A percentile compares a stretch with the other conserved stretches of the same genome.
phyloP scores from a whole-genome alignment of 768 basidiomycete genomes.

The Tricholoma saponaceum region DNA sequence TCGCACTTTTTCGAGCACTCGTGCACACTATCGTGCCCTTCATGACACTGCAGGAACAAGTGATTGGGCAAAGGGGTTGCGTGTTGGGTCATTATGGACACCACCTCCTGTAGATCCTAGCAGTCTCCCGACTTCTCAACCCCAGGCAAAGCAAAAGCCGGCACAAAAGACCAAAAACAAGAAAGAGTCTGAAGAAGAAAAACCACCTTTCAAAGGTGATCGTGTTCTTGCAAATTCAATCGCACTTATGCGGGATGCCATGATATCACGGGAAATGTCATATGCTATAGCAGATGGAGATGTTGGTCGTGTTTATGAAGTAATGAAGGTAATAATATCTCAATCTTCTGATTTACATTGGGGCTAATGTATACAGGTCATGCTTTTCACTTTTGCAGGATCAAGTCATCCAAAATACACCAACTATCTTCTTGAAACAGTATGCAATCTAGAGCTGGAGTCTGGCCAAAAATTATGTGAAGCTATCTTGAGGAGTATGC shows the following conservation, averaged over 20 bases:
- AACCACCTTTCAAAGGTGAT: not conserved
- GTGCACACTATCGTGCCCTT: not conserved
- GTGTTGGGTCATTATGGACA: not conserved
- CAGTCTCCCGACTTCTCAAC: not conserved
- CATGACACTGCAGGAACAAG: not conserved
- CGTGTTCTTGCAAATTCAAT: constrained; percentile 15
- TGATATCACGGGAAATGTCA: constrained; percentile 23
- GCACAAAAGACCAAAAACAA: not conserved
- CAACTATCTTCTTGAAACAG: constrained; percentile 27
- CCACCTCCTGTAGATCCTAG: not conserved
- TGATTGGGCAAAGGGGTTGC: not conserved
- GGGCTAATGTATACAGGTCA: constrained; percentile 15
- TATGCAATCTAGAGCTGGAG: constrained; percentile 26
- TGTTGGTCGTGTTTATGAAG: constrained; percentile 26
- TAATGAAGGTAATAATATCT: constrained; percentile 18
- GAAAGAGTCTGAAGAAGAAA: not conserved
- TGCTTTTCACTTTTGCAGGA: constrained; percentile 30
- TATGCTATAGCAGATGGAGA: constrained; percentile 28
- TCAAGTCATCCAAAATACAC: constrained; percentile 28
- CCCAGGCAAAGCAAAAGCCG: not conserved
- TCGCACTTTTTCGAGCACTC: not conserved
- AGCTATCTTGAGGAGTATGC: too few species aligned
- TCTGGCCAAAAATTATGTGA: too few species aligned
- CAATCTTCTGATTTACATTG: too few species aligned
- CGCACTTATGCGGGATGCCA: constrained; percentile 19